Percentiles rank a stretch among this genome's conserved stretches.
Conservation (phyloP, 1,284 basidiomycete species). For the Cutaneotrichosporon sp. region DNA sequence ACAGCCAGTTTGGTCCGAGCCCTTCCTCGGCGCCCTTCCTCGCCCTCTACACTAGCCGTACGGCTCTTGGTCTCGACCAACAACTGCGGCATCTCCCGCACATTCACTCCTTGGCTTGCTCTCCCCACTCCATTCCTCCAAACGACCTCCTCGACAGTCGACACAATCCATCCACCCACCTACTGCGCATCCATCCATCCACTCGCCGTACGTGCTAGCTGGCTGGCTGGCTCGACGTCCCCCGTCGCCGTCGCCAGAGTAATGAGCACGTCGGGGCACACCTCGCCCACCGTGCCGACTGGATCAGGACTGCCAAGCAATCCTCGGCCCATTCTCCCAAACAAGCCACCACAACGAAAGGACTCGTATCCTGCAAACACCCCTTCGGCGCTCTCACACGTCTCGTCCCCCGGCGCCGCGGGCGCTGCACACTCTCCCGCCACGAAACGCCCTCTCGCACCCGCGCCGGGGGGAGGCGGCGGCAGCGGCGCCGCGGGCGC, state of each 20-base stretch:
- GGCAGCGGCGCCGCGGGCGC: not conserved
- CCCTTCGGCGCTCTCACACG: slow-evolving; percentile 24
- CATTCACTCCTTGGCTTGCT: too few relatives aligned
- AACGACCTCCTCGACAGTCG: too few relatives aligned
- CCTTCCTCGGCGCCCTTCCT: too few relatives aligned
- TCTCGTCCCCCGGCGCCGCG: slow-evolving; percentile 22
- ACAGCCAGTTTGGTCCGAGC: too few relatives aligned
- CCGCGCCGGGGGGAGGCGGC: slow-evolving; percentile 7
- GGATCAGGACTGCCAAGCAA: not conserved
- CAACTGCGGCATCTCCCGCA: too few relatives aligned
- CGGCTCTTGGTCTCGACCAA: too few relatives aligned
- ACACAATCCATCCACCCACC: not conserved
- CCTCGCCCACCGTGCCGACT: slow-evolving; percentile 3
- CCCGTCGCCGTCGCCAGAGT: not conserved
- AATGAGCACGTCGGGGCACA: slow-evolving; percentile 3
- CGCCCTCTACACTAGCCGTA: too few relatives aligned
- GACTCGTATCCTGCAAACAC: slow-evolving; percentile 22
- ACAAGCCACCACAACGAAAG: slow-evolving; percentile 9
- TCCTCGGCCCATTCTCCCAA: slow-evolving; percentile 2
- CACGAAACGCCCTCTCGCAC: slow-evolving; percentile 10
- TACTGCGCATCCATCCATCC: slow-evolving; percentile 8
- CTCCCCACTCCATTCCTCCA: too few relatives aligned
- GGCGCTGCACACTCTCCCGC: slow-evolving; percentile 6
- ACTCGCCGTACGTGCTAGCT: not conserved
- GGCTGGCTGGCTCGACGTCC: too few relatives aligned